phyloP scores from a whole-genome alignment of 257 asterid genomes.

The Solanum pinnatisectum region DNA sequence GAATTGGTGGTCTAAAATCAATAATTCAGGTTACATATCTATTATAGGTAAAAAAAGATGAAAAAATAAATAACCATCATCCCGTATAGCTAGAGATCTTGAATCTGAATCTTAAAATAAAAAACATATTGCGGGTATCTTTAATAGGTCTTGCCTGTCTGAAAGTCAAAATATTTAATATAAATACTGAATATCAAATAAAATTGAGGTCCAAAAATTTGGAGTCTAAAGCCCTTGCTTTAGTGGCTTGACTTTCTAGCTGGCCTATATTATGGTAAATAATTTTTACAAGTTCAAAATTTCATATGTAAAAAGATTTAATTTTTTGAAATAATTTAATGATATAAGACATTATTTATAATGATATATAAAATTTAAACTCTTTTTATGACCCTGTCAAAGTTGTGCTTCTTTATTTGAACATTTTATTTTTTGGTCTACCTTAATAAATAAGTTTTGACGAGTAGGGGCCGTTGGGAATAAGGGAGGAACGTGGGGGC shows the following conservation, averaged over 20 bases:
- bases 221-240: background rate
- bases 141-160: background rate
- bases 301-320: background rate
- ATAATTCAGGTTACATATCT: background rate
- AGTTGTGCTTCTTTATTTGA: background rate
- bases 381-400: background rate
- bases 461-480: background rate
- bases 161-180: rapidly evolving
- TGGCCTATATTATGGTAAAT: background rate
- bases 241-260: background rate
- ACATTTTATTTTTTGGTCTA: background rate
- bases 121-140: background rate
- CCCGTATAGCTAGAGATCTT: background rate
- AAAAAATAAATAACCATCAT: background rate
- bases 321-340: background rate
- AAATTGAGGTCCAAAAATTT: no score
- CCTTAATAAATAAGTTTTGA: background rate
- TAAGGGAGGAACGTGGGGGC: background rate
- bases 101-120: background rate
- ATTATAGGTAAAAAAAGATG: no score
- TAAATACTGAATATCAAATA: background rate
- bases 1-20: background rate
- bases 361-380: background rate
- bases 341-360: background rate
- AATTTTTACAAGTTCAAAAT: background rate